Conservation (phyloP, 176 grass and related monocot genomes). For the Cenchrus purpureus region DNA sequence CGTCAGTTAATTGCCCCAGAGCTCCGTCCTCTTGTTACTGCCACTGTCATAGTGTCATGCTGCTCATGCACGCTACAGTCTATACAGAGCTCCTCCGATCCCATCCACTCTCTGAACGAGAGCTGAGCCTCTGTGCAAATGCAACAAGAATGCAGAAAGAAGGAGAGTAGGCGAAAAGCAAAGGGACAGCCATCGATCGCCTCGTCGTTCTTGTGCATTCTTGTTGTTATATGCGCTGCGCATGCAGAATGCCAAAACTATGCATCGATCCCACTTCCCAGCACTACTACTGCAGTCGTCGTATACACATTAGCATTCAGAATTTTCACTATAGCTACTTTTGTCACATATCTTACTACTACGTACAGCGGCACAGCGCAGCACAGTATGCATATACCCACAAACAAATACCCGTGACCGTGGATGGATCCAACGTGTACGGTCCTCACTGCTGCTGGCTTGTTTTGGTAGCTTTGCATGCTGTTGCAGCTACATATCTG, state of each 20-base stretch:
- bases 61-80: no score
- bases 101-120: no score
- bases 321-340: not conserved
- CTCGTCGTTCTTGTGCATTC: no score
- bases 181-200: not conserved
- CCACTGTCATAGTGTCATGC: no score
- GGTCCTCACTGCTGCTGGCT: not conserved
- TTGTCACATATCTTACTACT: not conserved
- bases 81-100: no score
- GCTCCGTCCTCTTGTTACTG: no score
- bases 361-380: no score
- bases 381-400: not conserved
- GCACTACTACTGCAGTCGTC: no score
- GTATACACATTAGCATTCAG: no score
- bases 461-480: not conserved
- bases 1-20: no score
- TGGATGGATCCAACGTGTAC: no score
- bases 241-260: not conserved
- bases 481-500: not conserved
- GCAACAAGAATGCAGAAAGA: not conserved
- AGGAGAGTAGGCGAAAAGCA: not conserved
- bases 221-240: not conserved
- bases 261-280: no score
- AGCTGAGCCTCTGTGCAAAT: not conserved
- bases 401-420: slow-evolving; percentile 4